Evolutionary conservation across 164 flowering plant genomes (phyloP), one percentile per base, ranked within the genome.

Genomic region (Nymphaea colorata): DNA sequence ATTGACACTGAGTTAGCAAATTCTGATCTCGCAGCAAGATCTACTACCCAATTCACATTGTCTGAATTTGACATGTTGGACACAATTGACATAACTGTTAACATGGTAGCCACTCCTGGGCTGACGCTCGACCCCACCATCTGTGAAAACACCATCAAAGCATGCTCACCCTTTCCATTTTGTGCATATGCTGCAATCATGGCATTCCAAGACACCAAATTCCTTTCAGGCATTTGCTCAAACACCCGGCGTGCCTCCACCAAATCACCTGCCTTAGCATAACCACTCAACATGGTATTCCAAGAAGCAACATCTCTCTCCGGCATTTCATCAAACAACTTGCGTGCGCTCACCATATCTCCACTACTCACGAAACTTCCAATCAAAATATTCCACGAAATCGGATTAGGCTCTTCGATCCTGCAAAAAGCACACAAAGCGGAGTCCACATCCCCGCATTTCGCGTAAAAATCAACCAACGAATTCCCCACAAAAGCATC

Each of bases 191-290:
- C 73, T 1, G 70, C 65, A 57, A 69, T 69, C 44, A 72, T 62
- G 11, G 68, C 66, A 43, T 76, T 76, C 75, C 78, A 72, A 1
- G 78, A 76, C 55, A 69, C 73, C n/a, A 66, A 59, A 63, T 69
- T 71, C 55, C 64, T 72, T 53, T 43, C 70, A 0, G 70, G 73
- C 73, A 74, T 74, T n/a, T 70, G 63, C 15, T 67, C 17, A 36
- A 74, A 74, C 67, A 70, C 63, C 42, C 25, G 59, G 6, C 36
- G 6, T 4, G 73, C 78, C 44, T 8, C 44, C 7, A 42, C 66
- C 47, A 75, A 42, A 8, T 64, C 69, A 3, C 77, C 77, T 6
- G 41, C 66, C 72, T 70, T 74, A 3, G 71, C 68, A 64, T 67
- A 67, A 67, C 73, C 77, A 59, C 66, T 67, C 16, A 70, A 42